Evolutionary conservation across 163 green algal species (phyloP), one percentile per base, ranked within the genome.

Genomic region (Chlamydomonas reinhardtii): DNA sequence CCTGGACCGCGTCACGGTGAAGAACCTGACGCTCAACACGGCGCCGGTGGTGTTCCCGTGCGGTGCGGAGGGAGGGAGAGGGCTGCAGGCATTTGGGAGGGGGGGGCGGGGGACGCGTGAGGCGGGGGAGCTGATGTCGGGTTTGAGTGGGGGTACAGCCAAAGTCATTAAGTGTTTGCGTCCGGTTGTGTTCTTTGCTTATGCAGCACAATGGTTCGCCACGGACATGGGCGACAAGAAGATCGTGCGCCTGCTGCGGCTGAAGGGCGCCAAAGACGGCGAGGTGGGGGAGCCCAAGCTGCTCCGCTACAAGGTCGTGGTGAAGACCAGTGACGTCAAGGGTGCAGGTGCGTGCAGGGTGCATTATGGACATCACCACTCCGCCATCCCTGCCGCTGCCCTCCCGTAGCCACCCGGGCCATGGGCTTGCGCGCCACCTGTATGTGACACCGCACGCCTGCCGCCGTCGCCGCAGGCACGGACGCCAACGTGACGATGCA

Each of bases 401-500:
- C n/a, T n/a, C n/a, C n/a, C n/a, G n/a, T n/a, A n/a, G n/a, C n/a
- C n/a, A n/a, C n/a, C n/a, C n/a, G n/a, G n/a, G n/a, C n/a, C n/a
- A n/a, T 5, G 39, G 39, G 39, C 8, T 8, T 48, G 39, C 39
- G 39, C 39, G 39, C 39, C 39, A 5, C 5, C 39, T 48, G 39
- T 5, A 5, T 48, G 39, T 48, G 8, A 48, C 39, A 8, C 39
- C 39, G 39, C 8, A 48, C 8, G 39, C 39, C 39, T 8, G 5
- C 39, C 39, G 39, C 39, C 5, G 8, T 48, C 39, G 8, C 48
- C 19, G 90, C 91, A 65, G 92, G 91, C 52, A 94, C 91, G 14
- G 93, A 96, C 80, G 90, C 91, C 56, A 94, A 94, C 69, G 92
- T 96, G 34, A 85, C 43, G 52, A 69, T 96, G 54, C 84, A 83